Evolutionary conservation across 345 rosid species (phyloP), one percentile per base, ranked within the genome.

Genomic region (Eucalyptus cloeziana): DNA sequence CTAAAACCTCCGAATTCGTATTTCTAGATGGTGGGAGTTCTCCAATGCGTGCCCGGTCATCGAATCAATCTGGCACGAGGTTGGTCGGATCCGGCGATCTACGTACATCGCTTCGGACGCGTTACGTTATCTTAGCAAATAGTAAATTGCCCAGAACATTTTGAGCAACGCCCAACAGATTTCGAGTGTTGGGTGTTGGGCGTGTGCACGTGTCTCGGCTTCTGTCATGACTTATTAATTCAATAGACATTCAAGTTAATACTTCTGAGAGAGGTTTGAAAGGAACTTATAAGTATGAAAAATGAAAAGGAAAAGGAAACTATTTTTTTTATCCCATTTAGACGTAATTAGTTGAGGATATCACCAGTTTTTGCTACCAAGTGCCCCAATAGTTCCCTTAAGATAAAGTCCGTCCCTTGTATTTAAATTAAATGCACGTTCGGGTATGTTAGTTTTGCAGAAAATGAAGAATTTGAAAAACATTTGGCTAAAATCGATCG

Each of bases 61-160:
- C 2, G 7, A 21, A 21, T 17, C 80, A 22, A 10, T 69, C 7
- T 37, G 24, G 21, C 24, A 2, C 4, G 80, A 69, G 43, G 25
- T 69, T 2, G 7, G 13, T 17, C 7, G 4, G 44, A 33, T 17
- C 22, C 4, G 7, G 12, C 13, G 1, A 33, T 17, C 25, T 33
- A 0, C 1, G 13, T n/a, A 7, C 19, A 14, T 64, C 3, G 10
- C 37, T n/a, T 64, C 3, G 5, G 10, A n/a, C 0, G 4, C 25
- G 6, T 33, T 4, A 33, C 22, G 24, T 33, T 69, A 16, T 9
- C 10, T 33, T 33, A 52, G 44, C 44, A 15, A 69, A 69, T 69
- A 3, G 40, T 4, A 17, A 69, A 33, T 24, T 17, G 44, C 24
- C 80, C 44, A 33, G 2, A 17, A 69, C 44, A 17, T 69, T 22